A percentile compares a stretch with the other conserved stretches of the same genome.
Conservation (phyloP, 139 green algal species). For the Auxenochlorella pyrenoidosa region DNA sequence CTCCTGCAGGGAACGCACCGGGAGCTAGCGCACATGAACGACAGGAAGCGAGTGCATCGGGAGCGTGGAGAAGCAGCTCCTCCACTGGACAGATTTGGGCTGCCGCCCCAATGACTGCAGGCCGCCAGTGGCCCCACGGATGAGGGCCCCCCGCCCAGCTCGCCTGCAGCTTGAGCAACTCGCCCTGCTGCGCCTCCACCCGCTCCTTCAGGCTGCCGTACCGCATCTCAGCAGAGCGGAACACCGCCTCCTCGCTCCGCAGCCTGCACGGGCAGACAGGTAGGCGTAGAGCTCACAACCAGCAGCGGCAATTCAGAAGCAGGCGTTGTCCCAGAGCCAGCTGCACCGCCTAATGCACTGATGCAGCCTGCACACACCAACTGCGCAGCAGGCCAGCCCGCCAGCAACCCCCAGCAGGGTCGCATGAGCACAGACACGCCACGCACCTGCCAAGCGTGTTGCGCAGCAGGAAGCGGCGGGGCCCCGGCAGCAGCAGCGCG, state of each 20-base stretch:
- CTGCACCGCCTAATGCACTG: too few relatives aligned
- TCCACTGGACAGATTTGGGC: background rate
- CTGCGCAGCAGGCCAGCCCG: too few relatives aligned
- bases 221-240: slow-evolving; percentile 19
- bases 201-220: slow-evolving; percentile 13
- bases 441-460: slow-evolving; percentile 20
- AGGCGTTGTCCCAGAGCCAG: background rate
- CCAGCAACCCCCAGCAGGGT: background rate
- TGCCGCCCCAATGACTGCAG: background rate
- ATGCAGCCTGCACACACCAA: too few relatives aligned
- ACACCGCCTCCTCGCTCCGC: slow-evolving; percentile 35
- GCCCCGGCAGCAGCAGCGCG: slow-evolving; percentile 35
- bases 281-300: background rate
- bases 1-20: background rate
- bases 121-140: too few relatives aligned
- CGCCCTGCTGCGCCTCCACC: slow-evolving; percentile 30
- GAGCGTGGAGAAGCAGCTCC: too few relatives aligned
- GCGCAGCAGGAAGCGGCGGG: slow-evolving; percentile 45
- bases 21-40: background rate
- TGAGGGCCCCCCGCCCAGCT: too few relatives aligned
- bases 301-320: too few relatives aligned
- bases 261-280: background rate
- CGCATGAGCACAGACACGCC: background rate
- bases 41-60: too few relatives aligned
- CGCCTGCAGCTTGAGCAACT: slow-evolving; percentile 46